Conservation (phyloP, 495 filamentous ascomycete species). For the Hyaloscypha finlandica region DNA sequence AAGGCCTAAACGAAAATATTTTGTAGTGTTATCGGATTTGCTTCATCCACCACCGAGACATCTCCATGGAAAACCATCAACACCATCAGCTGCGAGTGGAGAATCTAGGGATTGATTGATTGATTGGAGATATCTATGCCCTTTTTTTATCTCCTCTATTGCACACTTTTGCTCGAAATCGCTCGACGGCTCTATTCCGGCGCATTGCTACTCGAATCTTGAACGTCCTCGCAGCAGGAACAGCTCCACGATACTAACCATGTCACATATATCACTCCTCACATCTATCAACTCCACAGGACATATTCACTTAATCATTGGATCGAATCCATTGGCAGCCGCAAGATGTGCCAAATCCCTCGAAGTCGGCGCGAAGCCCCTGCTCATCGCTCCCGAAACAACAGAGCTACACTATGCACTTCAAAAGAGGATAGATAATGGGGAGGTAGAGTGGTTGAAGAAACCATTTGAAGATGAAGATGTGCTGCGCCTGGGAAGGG, state of each 20-base stretch:
- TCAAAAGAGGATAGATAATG: slow-evolving; percentile 69
- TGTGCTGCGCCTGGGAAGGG: slow-evolving; percentile 72
- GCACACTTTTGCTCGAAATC: not conserved
- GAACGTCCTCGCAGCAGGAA: not conserved
- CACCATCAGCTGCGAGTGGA: not conserved
- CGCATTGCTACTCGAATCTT: not conserved
- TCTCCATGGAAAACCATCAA: slow-evolving; percentile 7
- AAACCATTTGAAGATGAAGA: slow-evolving; percentile 73
- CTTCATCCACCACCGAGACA: not conserved
- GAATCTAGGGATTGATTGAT: not conserved
- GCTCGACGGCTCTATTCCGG: not conserved
- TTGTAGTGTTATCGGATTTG: not conserved
- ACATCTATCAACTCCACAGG: slow-evolving; percentile 72
- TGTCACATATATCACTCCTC: slow-evolving; percentile 56
- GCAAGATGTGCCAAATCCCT: slow-evolving; percentile 79
- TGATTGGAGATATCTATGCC: not conserved
- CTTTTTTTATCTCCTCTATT: not conserved
- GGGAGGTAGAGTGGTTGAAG: slow-evolving; percentile 70
- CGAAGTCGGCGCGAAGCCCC: slow-evolving; percentile 82
- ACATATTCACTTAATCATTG: slow-evolving; percentile 85
- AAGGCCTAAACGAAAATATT: not conserved
- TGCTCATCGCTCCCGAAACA: slow-evolving; percentile 73
- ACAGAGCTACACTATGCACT: slow-evolving; percentile 71
- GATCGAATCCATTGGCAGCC: slow-evolving; percentile 82
- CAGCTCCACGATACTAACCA: not conserved